phyloP scores from a whole-genome alignment of 2,329 filamentous ascomycete species.

The Diplocarpon mali region DNA sequence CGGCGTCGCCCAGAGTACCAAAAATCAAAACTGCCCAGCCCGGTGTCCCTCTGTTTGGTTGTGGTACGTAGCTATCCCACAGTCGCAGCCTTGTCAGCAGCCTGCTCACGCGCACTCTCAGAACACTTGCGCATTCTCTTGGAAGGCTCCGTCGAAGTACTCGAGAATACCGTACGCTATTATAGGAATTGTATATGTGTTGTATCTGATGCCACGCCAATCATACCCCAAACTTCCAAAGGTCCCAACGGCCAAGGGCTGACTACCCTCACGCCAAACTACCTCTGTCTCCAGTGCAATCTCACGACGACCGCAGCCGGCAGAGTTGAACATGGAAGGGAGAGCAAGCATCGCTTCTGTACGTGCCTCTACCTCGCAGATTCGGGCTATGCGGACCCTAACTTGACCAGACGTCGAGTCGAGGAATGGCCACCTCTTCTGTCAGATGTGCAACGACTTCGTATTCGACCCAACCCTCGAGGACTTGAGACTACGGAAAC shows the following conservation, averaged over 20 bases:
- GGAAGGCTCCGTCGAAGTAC: constrained; percentile 44
- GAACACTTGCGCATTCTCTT: constrained; percentile 60
- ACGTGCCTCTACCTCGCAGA: constrained; percentile 22
- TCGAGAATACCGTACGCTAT: constrained; percentile 57
- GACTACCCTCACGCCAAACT: constrained; percentile 56
- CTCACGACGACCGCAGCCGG: constrained; percentile 56
- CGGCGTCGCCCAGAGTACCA: constrained; percentile 22
- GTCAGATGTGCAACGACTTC: constrained; percentile 71
- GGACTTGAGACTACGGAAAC: constrained; percentile 59
- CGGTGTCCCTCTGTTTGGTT: constrained; percentile 51
- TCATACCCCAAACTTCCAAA: constrained; percentile 55
- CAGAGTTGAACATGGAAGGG: constrained; percentile 53
- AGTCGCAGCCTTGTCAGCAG: constrained; percentile 8
- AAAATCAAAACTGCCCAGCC: constrained; percentile 49
- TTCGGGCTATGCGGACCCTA: not conserved
- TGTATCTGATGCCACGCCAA: constrained; percentile 56
- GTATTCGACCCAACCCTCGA: constrained; percentile 76
- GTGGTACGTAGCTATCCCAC: constrained; percentile 37
- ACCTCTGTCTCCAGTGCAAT: constrained; percentile 64
- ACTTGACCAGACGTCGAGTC: constrained; percentile 61
- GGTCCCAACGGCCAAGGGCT: constrained; percentile 43
- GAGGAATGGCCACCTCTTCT: constrained; percentile 62
- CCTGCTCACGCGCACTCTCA: constrained; percentile 27
- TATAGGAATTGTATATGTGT: constrained; percentile 62
- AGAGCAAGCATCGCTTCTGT: constrained; percentile 68